phyloP scores from a whole-genome alignment of 2,329 filamentous ascomycete genomes.

The Rosellinia necatrix region DNA sequence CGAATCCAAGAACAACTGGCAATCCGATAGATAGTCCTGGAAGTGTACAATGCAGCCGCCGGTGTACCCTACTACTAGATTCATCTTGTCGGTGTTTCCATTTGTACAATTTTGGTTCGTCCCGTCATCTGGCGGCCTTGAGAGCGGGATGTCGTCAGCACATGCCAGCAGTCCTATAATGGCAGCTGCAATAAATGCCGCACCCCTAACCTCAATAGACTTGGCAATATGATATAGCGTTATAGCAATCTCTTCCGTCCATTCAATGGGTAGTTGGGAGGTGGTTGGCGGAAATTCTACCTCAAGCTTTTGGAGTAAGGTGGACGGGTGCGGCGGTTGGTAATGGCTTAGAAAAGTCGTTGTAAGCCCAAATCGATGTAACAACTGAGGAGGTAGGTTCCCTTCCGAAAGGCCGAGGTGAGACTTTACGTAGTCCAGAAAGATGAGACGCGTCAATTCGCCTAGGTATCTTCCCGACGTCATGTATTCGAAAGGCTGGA shows the following conservation, averaged over 20 bases:
- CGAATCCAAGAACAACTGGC: conserved; percentile 68
- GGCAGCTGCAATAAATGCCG: conserved; percentile 74
- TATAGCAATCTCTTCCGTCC: conserved; percentile 64
- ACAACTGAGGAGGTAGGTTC: conserved; percentile 59
- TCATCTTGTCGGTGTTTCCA: conserved; percentile 41
- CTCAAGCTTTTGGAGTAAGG: conserved; percentile 53
- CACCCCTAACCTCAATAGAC: conserved; percentile 72
- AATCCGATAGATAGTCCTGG: conserved; percentile 72
- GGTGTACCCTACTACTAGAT: conserved; percentile 78
- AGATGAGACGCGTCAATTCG: conserved; percentile 73
- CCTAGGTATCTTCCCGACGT: conserved; percentile 78
- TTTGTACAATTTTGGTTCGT: conserved; percentile 14
- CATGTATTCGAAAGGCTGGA: conserved; percentile 86
- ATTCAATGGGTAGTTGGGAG: conserved; percentile 56
- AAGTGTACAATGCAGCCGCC: conserved; percentile 82
- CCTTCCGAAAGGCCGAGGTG: conserved; percentile 46
- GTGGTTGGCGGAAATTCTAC: conserved; percentile 58
- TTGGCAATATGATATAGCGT: conserved; percentile 70
- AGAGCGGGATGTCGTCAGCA: conserved; percentile 65
- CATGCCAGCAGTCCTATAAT: conserved; percentile 71
- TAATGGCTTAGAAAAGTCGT: conserved; percentile 76
- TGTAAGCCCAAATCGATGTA: conserved; percentile 65
- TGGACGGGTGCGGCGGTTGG: conserved; percentile 55
- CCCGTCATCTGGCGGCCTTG: conserved; percentile 18
- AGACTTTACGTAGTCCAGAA: conserved; percentile 66